Evolutionary conservation across 768 basidiomycete genomes (phyloP).

Genomic region (Paxillus involutus): DNA sequence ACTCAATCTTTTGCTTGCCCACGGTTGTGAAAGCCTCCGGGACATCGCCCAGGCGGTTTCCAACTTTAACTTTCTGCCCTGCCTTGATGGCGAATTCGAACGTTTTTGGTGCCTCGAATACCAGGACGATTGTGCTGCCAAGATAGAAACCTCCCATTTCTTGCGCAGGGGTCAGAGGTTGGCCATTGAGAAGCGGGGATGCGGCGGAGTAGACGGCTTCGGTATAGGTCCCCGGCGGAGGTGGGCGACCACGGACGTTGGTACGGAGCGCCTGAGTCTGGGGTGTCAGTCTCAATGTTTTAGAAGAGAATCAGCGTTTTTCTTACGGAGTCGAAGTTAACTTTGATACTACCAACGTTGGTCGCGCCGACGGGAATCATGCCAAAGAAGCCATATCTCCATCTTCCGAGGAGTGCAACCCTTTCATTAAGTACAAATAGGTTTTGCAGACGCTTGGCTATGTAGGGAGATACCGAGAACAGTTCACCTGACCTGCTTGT

Average conservation of each 20-base stretch:
- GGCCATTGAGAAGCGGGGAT: conserved; percentile 79
- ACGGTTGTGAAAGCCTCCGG: conserved; percentile 22
- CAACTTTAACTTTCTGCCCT: conserved; percentile 86
- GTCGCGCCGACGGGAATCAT: conserved; percentile 99
- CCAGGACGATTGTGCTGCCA: conserved; percentile 93
- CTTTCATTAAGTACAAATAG: conserved; percentile 98
- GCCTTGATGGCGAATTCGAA: conserved; percentile 78
- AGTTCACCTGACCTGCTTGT: conserved; percentile 63
- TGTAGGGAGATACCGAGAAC: conserved; percentile 95
- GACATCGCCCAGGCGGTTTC: conserved; percentile 72
- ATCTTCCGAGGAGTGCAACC: conserved; percentile 90
- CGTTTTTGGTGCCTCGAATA: conserved; percentile 88
- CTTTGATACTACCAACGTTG: conserved; percentile 93
- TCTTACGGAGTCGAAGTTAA: conserved; percentile 88
- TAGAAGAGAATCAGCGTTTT: neutral
- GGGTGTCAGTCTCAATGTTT: neutral
- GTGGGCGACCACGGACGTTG: conserved; percentile 72
- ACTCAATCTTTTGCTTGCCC: conserved; percentile 35
- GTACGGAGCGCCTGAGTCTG: conserved; percentile 75
- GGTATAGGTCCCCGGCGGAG: conserved; percentile 82
- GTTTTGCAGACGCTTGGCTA: conserved; percentile 88
- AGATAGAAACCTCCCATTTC: conserved; percentile 98
- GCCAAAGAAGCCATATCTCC: conserved; percentile 94
- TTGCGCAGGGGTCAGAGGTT: conserved; percentile 83
- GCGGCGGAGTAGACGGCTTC: conserved; percentile 92